A percentile compares a stretch with the other conserved stretches of the same genome.
phyloP scores from a whole-genome alignment of 345 rosid species.

The Durio zibethinus region DNA sequence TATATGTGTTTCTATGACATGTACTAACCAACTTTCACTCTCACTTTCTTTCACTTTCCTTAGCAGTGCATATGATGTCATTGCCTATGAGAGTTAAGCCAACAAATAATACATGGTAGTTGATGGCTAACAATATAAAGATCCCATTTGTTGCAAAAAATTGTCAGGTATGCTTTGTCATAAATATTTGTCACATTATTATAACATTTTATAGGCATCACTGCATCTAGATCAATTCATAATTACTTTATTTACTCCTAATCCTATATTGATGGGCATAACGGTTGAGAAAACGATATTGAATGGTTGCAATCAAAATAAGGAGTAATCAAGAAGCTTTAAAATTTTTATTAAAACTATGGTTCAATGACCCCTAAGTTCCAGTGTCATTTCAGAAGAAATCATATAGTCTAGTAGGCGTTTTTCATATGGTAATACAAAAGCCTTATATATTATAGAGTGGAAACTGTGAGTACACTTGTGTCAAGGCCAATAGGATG shows the following conservation, averaged over 20 bases:
- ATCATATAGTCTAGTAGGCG: background rate
- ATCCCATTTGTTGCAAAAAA: background rate
- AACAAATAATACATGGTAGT: constrained; percentile 33
- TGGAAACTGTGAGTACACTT: constrained; percentile 12
- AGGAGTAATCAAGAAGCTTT: constrained; percentile 33
- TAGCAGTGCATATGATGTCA: constrained; percentile 49
- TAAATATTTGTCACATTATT: background rate
- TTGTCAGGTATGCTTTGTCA: background rate
- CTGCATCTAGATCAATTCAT: constrained; percentile 13
- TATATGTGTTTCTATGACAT: background rate
- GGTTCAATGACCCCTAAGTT: constrained; percentile 1
- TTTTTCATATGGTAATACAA: background rate
- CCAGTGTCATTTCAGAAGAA: constrained; percentile 24
- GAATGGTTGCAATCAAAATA: constrained; percentile 23
- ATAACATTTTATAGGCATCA: background rate
- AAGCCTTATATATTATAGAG: background rate
- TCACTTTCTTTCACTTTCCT: constrained; percentile 42
- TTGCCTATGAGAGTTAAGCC: constrained; percentile 31
- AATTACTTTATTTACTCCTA: constrained; percentile 1
- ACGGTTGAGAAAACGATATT: constrained; percentile 59
- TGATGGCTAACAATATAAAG: constrained; percentile 24
- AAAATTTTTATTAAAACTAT: constrained; percentile 20
- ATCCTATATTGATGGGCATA: constrained; percentile 46
- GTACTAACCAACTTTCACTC: constrained; percentile 19
- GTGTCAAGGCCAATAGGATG: constrained; percentile 18